These are phyloP conservation scores for Nicotiana obtusifolia DNA, from an alignment of 257 asterid genomes.

Conservation along the genomic window DNA sequence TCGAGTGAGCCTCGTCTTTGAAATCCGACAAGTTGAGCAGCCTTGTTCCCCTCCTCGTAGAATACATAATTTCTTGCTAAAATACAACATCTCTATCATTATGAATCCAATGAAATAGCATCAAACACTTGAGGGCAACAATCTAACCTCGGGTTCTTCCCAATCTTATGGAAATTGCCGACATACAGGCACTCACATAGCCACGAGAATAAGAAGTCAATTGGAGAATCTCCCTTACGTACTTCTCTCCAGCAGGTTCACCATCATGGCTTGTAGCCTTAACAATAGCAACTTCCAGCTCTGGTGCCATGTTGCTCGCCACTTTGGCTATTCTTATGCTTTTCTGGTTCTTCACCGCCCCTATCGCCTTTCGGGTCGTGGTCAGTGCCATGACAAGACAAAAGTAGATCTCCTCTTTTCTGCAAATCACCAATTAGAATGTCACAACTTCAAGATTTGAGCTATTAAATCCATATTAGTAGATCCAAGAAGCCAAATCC, in stretches of 20 bases:
- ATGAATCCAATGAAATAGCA: conserved; percentile 48
- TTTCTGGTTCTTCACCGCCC: conserved; percentile 66
- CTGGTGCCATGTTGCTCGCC: conserved; percentile 59
- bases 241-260: conserved; percentile 59
- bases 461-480: background rate
- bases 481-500: no score
- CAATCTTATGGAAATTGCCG: conserved; percentile 37
- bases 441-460: background rate
- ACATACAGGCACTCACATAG: conserved; percentile 44
- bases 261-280: conserved; percentile 70
- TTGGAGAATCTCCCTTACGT: conserved; percentile 46
- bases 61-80: conserved; percentile 51
- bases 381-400: conserved; percentile 41
- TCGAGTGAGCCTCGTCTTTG: conserved; percentile 67
- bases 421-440: background rate
- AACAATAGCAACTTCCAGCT: conserved; percentile 52
- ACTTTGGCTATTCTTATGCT: conserved; percentile 64
- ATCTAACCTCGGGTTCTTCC: conserved; percentile 66
- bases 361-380: conserved; percentile 57
- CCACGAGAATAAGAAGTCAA: conserved; percentile 49
- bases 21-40: conserved; percentile 53
- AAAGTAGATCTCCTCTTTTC: background rate
- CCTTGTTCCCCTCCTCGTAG: conserved; percentile 53
- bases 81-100: conserved; percentile 45
- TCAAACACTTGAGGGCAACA: conserved; percentile 52